phyloP scores from a whole-genome alignment of 257 asterid species.

The Solanum gandarillasii region DNA sequence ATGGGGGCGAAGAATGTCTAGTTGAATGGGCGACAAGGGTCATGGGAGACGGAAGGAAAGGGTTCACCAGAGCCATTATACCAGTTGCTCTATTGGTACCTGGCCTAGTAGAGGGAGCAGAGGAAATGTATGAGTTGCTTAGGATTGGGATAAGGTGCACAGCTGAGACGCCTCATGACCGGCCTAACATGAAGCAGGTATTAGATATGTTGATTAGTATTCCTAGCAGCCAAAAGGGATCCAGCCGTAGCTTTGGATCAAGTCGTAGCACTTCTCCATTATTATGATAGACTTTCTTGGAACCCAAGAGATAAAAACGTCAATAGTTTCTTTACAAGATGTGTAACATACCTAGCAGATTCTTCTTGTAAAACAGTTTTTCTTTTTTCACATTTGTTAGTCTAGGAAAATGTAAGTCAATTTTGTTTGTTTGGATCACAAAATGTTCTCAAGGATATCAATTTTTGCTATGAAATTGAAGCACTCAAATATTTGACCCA shows the following conservation, averaged over 20 bases:
- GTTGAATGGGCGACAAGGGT: conserved; percentile 89
- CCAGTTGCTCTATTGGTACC: conserved; percentile 58
- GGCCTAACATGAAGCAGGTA: conserved; percentile 94
- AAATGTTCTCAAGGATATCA: background rate
- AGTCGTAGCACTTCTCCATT: conserved; percentile 18
- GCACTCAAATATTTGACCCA: background rate
- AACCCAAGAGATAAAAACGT: background rate
- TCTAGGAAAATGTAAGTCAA: background rate
- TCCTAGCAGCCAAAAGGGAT: conserved; percentile 24
- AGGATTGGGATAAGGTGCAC: conserved; percentile 73
- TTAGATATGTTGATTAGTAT: conserved; percentile 59
- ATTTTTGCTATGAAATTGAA: background rate
- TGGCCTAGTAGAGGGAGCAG: conserved; percentile 64
- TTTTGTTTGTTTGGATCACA: conserved; percentile 8
- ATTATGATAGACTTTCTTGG: background rate
- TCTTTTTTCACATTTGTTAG: background rate
- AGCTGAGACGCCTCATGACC: conserved; percentile 48
- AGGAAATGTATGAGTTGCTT: conserved; percentile 60
- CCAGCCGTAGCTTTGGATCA: conserved; percentile 13
- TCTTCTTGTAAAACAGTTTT: background rate
- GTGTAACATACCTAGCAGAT: background rate
- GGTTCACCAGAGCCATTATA: conserved; percentile 13
- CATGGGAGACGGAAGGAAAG: conserved; percentile 49
- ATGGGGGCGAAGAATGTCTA: conserved; percentile 84
- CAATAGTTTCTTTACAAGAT: background rate